Base-by-base conservation (phyloP, 768 basidiomycete genomes). In the Lactarius pseudohatsudake region DNA sequence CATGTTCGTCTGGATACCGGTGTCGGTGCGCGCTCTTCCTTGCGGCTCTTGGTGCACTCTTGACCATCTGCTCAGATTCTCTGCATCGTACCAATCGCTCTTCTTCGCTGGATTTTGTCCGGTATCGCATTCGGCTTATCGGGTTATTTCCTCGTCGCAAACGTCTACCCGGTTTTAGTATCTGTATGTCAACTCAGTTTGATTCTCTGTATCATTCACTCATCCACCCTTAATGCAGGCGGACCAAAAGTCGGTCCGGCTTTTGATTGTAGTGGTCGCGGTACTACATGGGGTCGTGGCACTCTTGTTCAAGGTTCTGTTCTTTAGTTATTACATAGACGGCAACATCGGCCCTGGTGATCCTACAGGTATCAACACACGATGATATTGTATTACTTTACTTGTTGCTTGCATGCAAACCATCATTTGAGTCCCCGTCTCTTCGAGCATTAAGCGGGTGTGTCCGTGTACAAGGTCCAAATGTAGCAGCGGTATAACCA, bases 141-240 rank as follows among this genome's bases (percentile, higher is more conserved):
- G 8, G 94, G 94, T 2, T 94, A 86, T 79, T 98, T 95, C 82
- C 82, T 99, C 34, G 81, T 83, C 16, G 81, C 82, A 28, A 94
- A 95, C 72, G 85, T 97, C 56, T 98, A 97, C 71, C 96, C 96
- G 4, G 84, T 97, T 61, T 86, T 98, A 34, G 86, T 91, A 41
- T 83, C 86, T 10, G 94, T 96, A 71, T 71, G 90, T 81, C 59
- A 57, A 57, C 20, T 36, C 57, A 10, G 3, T 41, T 22, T 45
- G 30, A 41, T 18, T 5, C 16, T 16, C 36, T 15, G 10, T 26
- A n/a, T n/a, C 32, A 9, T 32, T 36, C 11, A 8, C 38, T 18
- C 54, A 55, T 41, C 45, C 22, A 41, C 34, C 2, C 22, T 59
- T 22, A 61, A 64, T 2, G 26, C 70, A 94, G 91, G 92, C 92